Conservation (phyloP, 345 rosid species). For the Hypericum androsaemum region DNA sequence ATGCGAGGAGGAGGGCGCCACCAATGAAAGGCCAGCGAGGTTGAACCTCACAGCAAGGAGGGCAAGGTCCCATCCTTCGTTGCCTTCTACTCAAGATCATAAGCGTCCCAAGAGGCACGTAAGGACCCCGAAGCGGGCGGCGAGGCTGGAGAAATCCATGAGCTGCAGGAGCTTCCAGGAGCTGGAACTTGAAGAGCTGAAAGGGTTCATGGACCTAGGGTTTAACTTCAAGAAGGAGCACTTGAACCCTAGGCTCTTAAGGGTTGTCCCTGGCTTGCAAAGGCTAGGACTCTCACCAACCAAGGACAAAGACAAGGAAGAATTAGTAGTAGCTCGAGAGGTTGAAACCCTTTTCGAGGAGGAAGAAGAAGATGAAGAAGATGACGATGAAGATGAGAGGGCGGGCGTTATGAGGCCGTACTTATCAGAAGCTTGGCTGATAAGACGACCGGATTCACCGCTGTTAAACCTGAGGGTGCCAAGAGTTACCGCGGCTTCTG, state of each 20-base stretch:
- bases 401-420: conserved; percentile 37
- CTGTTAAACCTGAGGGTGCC: conserved; percentile 34
- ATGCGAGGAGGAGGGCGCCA: neutral
- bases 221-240: conserved; percentile 64
- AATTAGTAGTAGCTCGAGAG: too few species aligned
- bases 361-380: conserved; percentile 7
- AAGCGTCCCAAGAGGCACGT: conserved; percentile 11
- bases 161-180: conserved; percentile 52
- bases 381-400: conserved; percentile 12
- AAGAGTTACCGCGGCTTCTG: conserved; percentile 24
- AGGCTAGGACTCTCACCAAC: conserved; percentile 22
- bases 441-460: conserved; percentile 46
- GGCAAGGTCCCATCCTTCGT: conserved; percentile 30
- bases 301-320: too few species aligned
- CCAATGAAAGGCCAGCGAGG: conserved; percentile 28
- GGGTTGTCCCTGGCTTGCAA: conserved; percentile 55
- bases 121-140: conserved; percentile 1
- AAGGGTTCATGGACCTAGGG: conserved; percentile 74
- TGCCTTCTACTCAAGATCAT: conserved; percentile 15
- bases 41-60: conserved; percentile 11
- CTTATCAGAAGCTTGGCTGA: conserved; percentile 54
- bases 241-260: conserved; percentile 36
- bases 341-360: too few species aligned
- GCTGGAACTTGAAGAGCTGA: conserved; percentile 53
- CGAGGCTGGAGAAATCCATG: conserved; percentile 23